Evolutionary conservation across 495 filamentous ascomycete genomes (phyloP), one percentile per base, ranked within the genome.

Genomic region (Symbiotaphrina buchneri): DNA sequence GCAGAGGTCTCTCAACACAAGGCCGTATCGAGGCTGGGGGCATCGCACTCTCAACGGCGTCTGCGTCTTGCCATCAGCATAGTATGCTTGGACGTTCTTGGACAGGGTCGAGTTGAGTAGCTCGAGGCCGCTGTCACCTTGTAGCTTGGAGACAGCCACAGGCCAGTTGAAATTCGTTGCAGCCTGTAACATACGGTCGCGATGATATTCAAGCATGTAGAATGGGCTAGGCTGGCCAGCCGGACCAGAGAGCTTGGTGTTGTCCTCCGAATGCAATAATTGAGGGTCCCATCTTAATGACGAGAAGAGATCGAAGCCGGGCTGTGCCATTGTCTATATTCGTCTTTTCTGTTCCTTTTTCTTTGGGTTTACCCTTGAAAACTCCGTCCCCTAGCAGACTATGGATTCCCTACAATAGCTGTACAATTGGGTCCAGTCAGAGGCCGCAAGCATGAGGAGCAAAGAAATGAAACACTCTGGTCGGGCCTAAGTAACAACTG

Each of bases 181-280:
- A 17, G 81, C 79, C 34, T 58, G 55, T 27, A 82, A 59, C 43
- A 94, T 67, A n/a, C 71, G 80, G 42, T 87, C 75, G 14, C 65
- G 68, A 48, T 95, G 85, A 48, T 72, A 73, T 27, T 63, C 51
- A 8, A 91, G 63, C 55, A 94, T 78, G 53, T 92, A 93, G 43
- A 87, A 74, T 1, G 69, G 69, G n/a, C 65, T 70, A 13, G 55
- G 37, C 13, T 56, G 51, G 7, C 46, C 45, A 31, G 44, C 37
- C 26, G 64, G 56, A 52, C 58, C 56, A 22, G 54, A 39, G 17
- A 41, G 36, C 31, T 55, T 29, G 15, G 31, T 21, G 38, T 57
- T 47, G 3, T 43, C 47, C 17, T 42, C 43, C 18, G 26, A 32
- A 6, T 51, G 35, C 10, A 53, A 37, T 28, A 35, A 33, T 31